These are phyloP conservation scores for Chlorencoelia australis DNA, from an alignment of 2,329 filamentous ascomycete species.

Conservation along the genomic window DNA sequence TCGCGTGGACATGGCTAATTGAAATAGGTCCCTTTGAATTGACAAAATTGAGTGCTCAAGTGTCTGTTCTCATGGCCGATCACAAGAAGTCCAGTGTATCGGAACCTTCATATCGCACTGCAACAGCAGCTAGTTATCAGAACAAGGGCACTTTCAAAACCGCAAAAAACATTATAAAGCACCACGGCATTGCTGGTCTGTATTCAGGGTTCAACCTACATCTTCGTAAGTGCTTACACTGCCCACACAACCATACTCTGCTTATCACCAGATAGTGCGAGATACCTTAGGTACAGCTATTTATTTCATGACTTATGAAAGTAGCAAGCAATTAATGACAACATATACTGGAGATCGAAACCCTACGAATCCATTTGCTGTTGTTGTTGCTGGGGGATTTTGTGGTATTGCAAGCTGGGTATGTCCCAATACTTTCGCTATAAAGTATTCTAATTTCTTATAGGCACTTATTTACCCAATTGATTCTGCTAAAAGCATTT, in stretches of 20 bases:
- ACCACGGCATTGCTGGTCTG: constrained; percentile 61
- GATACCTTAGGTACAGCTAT: constrained; percentile 77
- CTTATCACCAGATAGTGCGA: constrained; percentile 43
- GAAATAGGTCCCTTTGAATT: constrained; percentile 66
- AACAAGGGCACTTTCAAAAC: constrained; percentile 70
- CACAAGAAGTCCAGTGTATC: constrained; percentile 34
- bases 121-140: constrained; percentile 56
- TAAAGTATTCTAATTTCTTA: too few relatives aligned
- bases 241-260: not conserved
- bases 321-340: constrained; percentile 70
- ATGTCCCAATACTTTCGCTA: too few relatives aligned
- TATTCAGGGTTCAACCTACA: constrained; percentile 77
- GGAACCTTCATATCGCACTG: constrained; percentile 23
- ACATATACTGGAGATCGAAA: constrained; percentile 62
- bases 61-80: constrained; percentile 66
- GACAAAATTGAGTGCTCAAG: constrained; percentile 80
- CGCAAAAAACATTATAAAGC: constrained; percentile 65
- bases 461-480: constrained; percentile 54
- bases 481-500: constrained; percentile 77
- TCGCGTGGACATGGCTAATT: constrained; percentile 9
- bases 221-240: constrained; percentile 46
- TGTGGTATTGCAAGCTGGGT: constrained; percentile 82
- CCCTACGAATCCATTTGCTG: constrained; percentile 69
- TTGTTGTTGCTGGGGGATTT: constrained; percentile 67
- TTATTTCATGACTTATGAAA: constrained; percentile 86